Conservation (phyloP, 441 rosid species). For the Aquilaria agallochum region DNA sequence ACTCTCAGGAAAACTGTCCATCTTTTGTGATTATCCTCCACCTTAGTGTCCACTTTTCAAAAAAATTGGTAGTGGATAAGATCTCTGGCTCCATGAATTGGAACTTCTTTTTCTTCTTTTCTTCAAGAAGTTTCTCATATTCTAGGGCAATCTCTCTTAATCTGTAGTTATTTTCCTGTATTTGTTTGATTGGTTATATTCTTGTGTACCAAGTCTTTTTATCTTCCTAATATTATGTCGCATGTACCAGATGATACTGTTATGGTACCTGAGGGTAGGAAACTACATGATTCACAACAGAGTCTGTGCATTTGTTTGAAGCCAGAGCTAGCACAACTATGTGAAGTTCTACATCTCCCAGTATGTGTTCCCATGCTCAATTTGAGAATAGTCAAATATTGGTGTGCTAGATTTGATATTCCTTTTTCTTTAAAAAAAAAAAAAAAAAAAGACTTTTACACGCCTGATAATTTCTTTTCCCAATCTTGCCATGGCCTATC, state of each 20-base stretch:
- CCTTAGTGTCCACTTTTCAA: background rate
- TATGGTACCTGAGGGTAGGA: conserved; percentile 32
- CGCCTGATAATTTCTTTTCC: background rate
- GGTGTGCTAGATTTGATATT: background rate
- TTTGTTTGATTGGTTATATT: conserved; percentile 10
- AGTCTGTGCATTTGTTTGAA: conserved; percentile 54
- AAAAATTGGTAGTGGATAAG: background rate
- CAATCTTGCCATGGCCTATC: too few relatives aligned
- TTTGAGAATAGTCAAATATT: too few relatives aligned
- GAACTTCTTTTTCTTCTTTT: too few relatives aligned
- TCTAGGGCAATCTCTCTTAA: conserved; percentile 12
- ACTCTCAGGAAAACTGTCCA: conserved; percentile 1
- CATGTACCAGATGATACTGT: conserved; percentile 30
- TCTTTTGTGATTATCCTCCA: too few relatives aligned
- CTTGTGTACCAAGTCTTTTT: conserved; percentile 15
- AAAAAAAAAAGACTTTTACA: conserved; percentile 14
- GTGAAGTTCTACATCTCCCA: conserved; percentile 58
- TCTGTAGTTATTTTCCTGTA: conserved; percentile 20
- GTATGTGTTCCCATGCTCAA: conserved; percentile 37
- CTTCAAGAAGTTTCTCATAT: too few relatives aligned
- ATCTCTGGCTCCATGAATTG: too few relatives aligned
- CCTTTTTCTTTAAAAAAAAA: background rate
- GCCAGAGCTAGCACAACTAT: conserved; percentile 61
- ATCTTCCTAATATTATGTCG: conserved; percentile 24
- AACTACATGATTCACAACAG: conserved; percentile 46